These are phyloP conservation scores for Penicillium capsulatum DNA, from an alignment of 2,329 filamentous ascomycete genomes.

Conservation along the genomic window DNA sequence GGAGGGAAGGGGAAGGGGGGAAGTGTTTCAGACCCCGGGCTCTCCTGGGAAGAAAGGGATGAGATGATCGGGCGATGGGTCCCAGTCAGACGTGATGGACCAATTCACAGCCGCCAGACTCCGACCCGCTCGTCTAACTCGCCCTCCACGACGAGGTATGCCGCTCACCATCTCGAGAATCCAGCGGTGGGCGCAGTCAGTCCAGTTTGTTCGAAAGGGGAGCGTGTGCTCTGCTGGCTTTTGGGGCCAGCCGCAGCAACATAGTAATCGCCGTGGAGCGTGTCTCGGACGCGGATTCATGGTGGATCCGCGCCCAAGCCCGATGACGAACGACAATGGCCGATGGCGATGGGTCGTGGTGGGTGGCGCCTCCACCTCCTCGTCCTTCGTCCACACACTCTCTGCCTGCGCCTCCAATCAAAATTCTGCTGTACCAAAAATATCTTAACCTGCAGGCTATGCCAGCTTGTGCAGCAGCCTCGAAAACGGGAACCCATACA, in stretches of 20 bases:
- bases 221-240: no score
- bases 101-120: no score
- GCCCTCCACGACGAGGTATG: no score
- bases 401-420: constrained; percentile 20
- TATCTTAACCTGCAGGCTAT: constrained; percentile 18
- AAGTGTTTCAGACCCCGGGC: no score
- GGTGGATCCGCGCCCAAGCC: constrained; percentile 12
- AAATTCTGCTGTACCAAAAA: constrained; percentile 21
- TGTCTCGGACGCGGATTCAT: constrained; percentile 13
- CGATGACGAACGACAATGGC: constrained; percentile 19
- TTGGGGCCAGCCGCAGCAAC: no score
- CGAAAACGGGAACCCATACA: constrained; percentile 5
- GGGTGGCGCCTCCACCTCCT: constrained; percentile 11
- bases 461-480: constrained; percentile 4
- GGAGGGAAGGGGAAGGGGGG: no score
- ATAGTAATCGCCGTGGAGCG: neutral
- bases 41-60: neutral
- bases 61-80: neutral
- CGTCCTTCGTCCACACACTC: neutral
- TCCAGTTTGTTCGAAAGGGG: no score
- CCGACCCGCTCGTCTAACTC: no score
- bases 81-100: neutral
- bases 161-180: no score
- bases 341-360: constrained; percentile 7
- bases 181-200: no score